phyloP scores from a whole-genome alignment of 768 basidiomycete species.

The Xerocomellus chrysenteron region DNA sequence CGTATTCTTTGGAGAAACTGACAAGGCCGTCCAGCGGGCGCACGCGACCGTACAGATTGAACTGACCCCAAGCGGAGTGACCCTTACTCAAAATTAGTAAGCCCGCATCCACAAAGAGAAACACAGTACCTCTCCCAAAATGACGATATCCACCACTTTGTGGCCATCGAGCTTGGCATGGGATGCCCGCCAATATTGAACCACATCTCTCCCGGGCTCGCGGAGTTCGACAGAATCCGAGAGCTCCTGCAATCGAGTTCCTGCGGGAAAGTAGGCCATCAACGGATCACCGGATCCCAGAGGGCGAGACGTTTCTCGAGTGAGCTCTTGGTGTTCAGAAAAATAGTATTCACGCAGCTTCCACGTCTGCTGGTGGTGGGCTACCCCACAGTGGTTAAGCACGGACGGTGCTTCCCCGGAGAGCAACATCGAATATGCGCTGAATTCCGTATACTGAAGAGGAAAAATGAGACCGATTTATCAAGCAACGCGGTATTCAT shows the following conservation, averaged over 20 bases:
- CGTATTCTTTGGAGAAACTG: constrained; percentile 83
- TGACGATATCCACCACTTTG: constrained; percentile 53
- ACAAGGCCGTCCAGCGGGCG: constrained; percentile 79
- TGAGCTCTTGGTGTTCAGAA: constrained; percentile 29
- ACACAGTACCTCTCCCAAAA: constrained; percentile 65
- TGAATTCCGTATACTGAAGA: constrained; percentile 77
- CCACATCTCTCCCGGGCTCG: constrained; percentile 39
- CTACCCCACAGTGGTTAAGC: constrained; percentile 73
- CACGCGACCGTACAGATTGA: constrained; percentile 76
- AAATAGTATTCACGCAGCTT: constrained; percentile 77
- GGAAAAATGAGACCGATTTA: not conserved
- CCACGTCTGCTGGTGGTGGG: constrained; percentile 89
- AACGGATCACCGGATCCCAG: constrained; percentile 61
- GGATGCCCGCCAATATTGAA: constrained; percentile 31
- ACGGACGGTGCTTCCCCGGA: constrained; percentile 61
- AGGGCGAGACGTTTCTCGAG: constrained; percentile 24
- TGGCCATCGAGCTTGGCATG: constrained; percentile 29
- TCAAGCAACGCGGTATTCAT: not conserved
- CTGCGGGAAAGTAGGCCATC: constrained; percentile 58
- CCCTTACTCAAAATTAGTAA: constrained; percentile 48
- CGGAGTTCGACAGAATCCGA: constrained; percentile 47
- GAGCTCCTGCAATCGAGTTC: constrained; percentile 49
- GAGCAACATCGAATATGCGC: constrained; percentile 77
- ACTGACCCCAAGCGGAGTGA: constrained; percentile 91
- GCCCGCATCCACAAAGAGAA: not conserved